Percentiles rank a stretch among this genome's conserved stretches.
phyloP scores from a whole-genome alignment of 345 rosid species.

The Populus simonii region DNA sequence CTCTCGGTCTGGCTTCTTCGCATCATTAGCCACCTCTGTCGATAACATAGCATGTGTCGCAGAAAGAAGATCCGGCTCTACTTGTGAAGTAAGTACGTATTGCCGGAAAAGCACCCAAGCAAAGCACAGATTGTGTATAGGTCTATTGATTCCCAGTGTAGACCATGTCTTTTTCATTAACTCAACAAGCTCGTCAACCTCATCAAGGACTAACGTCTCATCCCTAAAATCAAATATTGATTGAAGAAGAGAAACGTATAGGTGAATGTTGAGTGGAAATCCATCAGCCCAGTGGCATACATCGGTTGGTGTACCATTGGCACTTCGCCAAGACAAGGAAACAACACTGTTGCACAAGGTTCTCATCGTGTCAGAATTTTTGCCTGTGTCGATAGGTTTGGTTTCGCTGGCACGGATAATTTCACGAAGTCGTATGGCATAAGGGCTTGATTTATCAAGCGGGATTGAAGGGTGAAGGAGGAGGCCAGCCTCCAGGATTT shows the following conservation, averaged over 20 bases:
- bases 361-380: slow-evolving; percentile 69
- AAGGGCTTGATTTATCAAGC: slow-evolving; percentile 57
- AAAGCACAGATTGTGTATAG: slow-evolving; percentile 70
- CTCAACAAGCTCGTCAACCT: slow-evolving; percentile 84
- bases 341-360: slow-evolving; percentile 62
- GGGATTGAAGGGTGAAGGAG: slow-evolving; percentile 67
- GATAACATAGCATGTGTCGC: slow-evolving; percentile 73
- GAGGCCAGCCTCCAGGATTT: slow-evolving; percentile 70
- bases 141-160: slow-evolving; percentile 64
- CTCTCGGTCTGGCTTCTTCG: slow-evolving; percentile 64
- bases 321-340: slow-evolving; percentile 69
- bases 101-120: slow-evolving; percentile 89
- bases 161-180: slow-evolving; percentile 93
- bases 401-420: slow-evolving; percentile 46
- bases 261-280: slow-evolving; percentile 72
- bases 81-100: slow-evolving; percentile 56
- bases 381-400: slow-evolving; percentile 56
- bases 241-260: slow-evolving; percentile 58
- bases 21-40: slow-evolving; percentile 67
- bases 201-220: slow-evolving; percentile 78
- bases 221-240: slow-evolving; percentile 73
- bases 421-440: slow-evolving; percentile 53
- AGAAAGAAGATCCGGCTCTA: slow-evolving; percentile 70
- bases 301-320: slow-evolving; percentile 54
- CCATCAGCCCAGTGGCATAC: slow-evolving; percentile 98